These are phyloP conservation scores for Mallotus nudiflorus DNA, from an alignment of 345 rosid species.

Conservation along the genomic window DNA sequence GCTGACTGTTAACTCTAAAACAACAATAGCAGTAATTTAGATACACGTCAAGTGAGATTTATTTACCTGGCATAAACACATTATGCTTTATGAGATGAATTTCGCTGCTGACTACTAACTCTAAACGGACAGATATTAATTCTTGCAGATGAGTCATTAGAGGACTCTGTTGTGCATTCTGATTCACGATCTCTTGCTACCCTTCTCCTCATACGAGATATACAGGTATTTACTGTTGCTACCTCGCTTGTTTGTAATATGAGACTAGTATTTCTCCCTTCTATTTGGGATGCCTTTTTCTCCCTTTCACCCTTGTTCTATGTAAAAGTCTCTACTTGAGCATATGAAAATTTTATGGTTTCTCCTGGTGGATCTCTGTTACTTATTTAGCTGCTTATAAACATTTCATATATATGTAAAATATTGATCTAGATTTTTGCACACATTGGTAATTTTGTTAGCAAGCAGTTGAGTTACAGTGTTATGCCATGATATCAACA, in stretches of 20 bases:
- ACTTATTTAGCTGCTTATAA: neutral
- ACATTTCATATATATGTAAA: neutral
- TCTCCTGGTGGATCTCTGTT: neutral
- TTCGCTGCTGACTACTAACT: constrained; percentile 46
- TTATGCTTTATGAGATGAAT: neutral
- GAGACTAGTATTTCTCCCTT: constrained; percentile 1
- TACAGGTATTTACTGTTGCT: constrained; percentile 55
- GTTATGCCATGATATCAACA: neutral
- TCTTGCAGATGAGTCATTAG: constrained; percentile 96
- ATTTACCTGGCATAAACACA: neutral
- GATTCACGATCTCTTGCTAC: constrained; percentile 94
- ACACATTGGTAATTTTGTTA: neutral
- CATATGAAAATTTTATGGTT: neutral
- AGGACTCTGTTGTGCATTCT: constrained; percentile 90
- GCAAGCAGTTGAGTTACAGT: neutral
- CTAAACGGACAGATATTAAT: constrained; percentile 75
- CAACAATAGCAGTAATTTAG: too few relatives aligned
- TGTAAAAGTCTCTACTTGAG: neutral
- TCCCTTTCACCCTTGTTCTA: neutral
- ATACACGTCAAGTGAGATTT: neutral
- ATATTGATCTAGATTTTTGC: neutral
- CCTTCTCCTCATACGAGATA: constrained; percentile 92
- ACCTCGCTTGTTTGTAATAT: neutral
- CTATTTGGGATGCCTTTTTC: neutral
- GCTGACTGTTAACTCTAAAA: too few relatives aligned